Evolutionary conservation across 495 filamentous ascomycete genomes (phyloP), one percentile per base, ranked within the genome.

Genomic region (Penicillium bovifimosum): DNA sequence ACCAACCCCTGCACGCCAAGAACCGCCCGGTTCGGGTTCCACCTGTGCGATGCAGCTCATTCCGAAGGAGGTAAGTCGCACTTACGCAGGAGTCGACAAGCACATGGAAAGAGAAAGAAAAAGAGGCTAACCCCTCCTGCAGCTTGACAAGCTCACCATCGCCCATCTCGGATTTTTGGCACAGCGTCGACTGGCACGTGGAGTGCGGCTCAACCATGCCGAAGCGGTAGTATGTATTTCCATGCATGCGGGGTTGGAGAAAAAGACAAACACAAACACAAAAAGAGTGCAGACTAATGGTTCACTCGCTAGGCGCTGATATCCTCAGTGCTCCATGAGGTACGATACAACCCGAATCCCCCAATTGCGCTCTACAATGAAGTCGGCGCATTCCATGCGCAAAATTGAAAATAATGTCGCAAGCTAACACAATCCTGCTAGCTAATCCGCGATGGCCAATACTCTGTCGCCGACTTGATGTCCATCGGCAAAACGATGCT

Each of bases 71-170:
- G 90, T 91, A 68, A 59, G 79, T 57, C 42, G 34, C 77, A 18
- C 34, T 35, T 39, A 20, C 53, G 53, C 39, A 47, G 34, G 29
- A 17, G 20, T 43, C 26, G 27, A 1, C 32, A 26, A 26, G 34
- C 18, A 32, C 42, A 14, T 16, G 34, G 14, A 50, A 36, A 24
- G 20, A 4, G 20, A 24, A 24, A 24, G 4, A 24, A 24, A 24
- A 24, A 24, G 4, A 24, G 20, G 4, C 27, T 46, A 38, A 53
- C 44, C 50, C 10, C 32, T 14, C 41, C 36, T 40, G 41, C 57
- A 97, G 95, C 75, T 97, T 59, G 93, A 98, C 77, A 98, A 98
- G 81, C 89, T 98, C 71, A 79, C 84, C 61, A 92, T 95, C 66
- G 91, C 91, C 27, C 91, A 96, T 63, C 71, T 95, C 41, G 93